Percentiles rank a stretch among this genome's conserved stretches.
phyloP scores from a whole-genome alignment of 2,329 filamentous ascomycete genomes.

The Ascochyta rabiei region DNA sequence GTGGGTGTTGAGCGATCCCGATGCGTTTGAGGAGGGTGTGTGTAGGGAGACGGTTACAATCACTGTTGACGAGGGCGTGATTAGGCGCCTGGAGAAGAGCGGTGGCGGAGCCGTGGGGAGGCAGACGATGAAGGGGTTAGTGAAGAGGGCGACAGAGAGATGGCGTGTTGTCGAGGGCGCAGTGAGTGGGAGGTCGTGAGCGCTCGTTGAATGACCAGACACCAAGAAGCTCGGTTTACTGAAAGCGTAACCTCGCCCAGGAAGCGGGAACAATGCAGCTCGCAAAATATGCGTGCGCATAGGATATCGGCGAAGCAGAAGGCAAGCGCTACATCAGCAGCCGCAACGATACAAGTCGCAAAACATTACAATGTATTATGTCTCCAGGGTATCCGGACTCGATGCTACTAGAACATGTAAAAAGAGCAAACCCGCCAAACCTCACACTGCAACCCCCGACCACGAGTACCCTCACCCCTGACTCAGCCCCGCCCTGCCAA shows the following conservation, averaged over 20 bases:
- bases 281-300: background rate
- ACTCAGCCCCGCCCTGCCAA: conserved; percentile 31
- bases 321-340: background rate
- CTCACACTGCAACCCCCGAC: background rate
- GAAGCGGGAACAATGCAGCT: too few species aligned
- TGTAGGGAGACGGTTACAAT: conserved; percentile 84
- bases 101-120: conserved; percentile 75
- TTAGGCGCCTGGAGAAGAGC: conserved; percentile 78
- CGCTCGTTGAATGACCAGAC: background rate
- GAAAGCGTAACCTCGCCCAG: too few species aligned
- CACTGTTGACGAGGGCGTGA: conserved; percentile 79
- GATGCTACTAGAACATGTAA: background rate
- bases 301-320: background rate
- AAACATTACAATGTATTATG: conserved; percentile 1
- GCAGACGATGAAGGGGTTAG: conserved; percentile 65
- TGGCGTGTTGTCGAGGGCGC: conserved; percentile 64
- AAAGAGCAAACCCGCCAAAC: background rate
- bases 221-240: background rate
- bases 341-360: background rate
- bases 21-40: conserved; percentile 84
- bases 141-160: conserved; percentile 65
- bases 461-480: conserved; percentile 13
- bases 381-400: conserved; percentile 7
- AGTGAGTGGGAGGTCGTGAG: conserved; percentile 15
- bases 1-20: conserved; percentile 87